Evolutionary conservation across 2,329 filamentous ascomycete genomes (phyloP).

Genomic region (Aaosphaeria pasadenensis): DNA sequence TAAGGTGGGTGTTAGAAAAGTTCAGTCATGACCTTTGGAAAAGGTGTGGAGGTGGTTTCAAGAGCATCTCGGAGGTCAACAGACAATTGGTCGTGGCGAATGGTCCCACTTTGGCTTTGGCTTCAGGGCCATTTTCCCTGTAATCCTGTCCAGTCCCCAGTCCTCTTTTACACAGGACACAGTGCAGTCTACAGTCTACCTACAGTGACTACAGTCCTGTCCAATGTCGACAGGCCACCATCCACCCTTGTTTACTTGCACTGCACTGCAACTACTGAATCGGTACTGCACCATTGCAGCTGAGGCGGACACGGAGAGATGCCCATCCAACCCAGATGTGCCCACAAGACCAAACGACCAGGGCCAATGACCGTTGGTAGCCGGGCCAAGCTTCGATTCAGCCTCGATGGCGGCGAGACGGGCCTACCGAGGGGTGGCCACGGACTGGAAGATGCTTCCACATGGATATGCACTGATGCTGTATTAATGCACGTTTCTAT

Average conservation of each 20-base stretch:
- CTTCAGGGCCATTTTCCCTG: too few relatives aligned
- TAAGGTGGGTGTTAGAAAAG: not conserved
- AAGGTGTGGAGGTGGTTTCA: conserved; percentile 24
- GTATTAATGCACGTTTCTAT: not conserved
- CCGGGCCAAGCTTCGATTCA: conserved; percentile 26
- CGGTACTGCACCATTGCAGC: too few relatives aligned
- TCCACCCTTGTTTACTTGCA: too few relatives aligned
- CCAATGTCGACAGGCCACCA: too few relatives aligned
- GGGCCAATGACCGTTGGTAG: conserved; percentile 27
- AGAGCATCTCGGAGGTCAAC: conserved; percentile 12
- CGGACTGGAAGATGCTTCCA: conserved; percentile 13
- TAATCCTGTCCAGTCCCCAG: not conserved
- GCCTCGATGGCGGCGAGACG: conserved; percentile 21
- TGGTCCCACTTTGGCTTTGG: conserved; percentile 5
- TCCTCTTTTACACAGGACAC: not conserved
- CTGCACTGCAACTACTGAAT: too few relatives aligned
- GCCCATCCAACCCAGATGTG: too few relatives aligned
- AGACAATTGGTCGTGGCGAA: conserved; percentile 28
- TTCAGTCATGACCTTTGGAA: not conserved
- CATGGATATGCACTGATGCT: not conserved
- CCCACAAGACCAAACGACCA: not conserved
- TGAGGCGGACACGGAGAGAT: too few relatives aligned
- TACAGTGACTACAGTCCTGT: too few relatives aligned
- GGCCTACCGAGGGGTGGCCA: conserved; percentile 11
- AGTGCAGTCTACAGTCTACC: too few relatives aligned